These are phyloP conservation scores for Monilinia vaccinii-corymbosi DNA, from an alignment of 2,329 filamentous ascomycete species.

Conservation along the genomic window DNA sequence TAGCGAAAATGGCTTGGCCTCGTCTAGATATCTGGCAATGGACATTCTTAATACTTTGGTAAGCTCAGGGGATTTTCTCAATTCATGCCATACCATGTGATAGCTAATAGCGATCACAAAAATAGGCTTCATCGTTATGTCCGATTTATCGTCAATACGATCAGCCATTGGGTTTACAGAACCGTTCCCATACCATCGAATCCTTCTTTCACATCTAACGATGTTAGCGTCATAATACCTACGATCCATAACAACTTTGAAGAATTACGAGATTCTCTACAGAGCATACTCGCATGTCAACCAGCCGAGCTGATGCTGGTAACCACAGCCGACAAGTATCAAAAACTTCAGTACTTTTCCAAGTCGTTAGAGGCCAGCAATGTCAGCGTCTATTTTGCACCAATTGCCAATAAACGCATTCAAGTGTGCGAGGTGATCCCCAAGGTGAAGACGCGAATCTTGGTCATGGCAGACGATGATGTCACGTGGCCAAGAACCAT, in stretches of 20 bases:
- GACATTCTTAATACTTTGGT: slow-evolving; percentile 23
- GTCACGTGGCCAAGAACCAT: slow-evolving; percentile 84
- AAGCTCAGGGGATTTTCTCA: slow-evolving; percentile 7
- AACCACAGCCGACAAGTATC: slow-evolving; percentile 72
- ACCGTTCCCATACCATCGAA: slow-evolving; percentile 75
- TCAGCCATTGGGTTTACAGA: slow-evolving; percentile 80
- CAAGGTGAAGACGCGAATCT: slow-evolving; percentile 73
- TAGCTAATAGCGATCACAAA: background rate
- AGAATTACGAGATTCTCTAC: slow-evolving; percentile 71
- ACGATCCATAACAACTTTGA: slow-evolving; percentile 83
- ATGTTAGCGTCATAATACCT: slow-evolving; percentile 91
- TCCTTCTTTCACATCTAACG: slow-evolving; percentile 56
- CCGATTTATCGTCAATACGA: slow-evolving; percentile 73
- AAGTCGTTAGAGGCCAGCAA: slow-evolving; percentile 49
- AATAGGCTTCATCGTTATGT: slow-evolving; percentile 77
- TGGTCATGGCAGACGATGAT: slow-evolving; percentile 90
- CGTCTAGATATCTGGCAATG: slow-evolving; percentile 19
- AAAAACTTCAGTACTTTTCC: slow-evolving; percentile 57
- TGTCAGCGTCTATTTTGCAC: slow-evolving; percentile 66
- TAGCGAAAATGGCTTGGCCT: background rate
- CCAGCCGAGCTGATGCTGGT: slow-evolving; percentile 73
- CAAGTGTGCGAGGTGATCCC: slow-evolving; percentile 90
- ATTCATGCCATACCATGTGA: background rate
- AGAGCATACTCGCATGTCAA: slow-evolving; percentile 63
- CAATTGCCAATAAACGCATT: slow-evolving; percentile 88